Evolutionary conservation across 78 protist genomes (phyloP), one percentile per base, ranked within the genome.

Genomic region (Dictyostelium purpureum): DNA sequence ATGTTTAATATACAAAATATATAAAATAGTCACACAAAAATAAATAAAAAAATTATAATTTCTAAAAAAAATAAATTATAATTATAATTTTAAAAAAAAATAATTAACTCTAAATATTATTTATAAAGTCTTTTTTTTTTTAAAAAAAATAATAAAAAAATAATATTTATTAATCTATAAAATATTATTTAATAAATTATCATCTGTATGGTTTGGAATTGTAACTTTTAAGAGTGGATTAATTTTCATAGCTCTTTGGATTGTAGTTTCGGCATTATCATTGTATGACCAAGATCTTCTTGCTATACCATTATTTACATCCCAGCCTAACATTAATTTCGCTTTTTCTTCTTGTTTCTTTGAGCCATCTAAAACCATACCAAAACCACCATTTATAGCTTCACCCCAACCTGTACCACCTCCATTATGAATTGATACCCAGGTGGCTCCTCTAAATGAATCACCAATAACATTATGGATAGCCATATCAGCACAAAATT

Each of bases 321-420:
- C 99, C 97, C 97, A 98, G 42, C 31, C 2, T 47, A 98, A 94
- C 99, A 98, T 98, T 51, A 47, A 18, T 24, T 35, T 52, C 6
- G 96, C 96, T 18, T 89, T 35, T 2, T 67, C 88, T 19, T 40
- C 88, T 5, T 97, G 87, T 18, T 76, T 97, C 0, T 24, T 76
- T 21, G 97, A 24, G 42, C 99, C 99, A 69, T 97, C 98, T 37
- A 97, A 63, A 31, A 97, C 97, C 42, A 98, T 79, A 35, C 98
- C 99, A 73, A 98, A 98, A 35, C 99, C 99, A 42, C 99, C 98
- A 67, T 98, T 98, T 63, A 97, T 95, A 52, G 93, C 97, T 79
- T 95, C 94, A 59, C 98, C 98, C 97, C 97, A 97, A 43, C 98
- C 98, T n/a, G 96, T 91, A 21, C 98, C 98, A 49, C 96, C 96